Evolutionary conservation across 495 filamentous ascomycete genomes (phyloP), one percentile per base, ranked within the genome.

Genomic region (Podospora conica): DNA sequence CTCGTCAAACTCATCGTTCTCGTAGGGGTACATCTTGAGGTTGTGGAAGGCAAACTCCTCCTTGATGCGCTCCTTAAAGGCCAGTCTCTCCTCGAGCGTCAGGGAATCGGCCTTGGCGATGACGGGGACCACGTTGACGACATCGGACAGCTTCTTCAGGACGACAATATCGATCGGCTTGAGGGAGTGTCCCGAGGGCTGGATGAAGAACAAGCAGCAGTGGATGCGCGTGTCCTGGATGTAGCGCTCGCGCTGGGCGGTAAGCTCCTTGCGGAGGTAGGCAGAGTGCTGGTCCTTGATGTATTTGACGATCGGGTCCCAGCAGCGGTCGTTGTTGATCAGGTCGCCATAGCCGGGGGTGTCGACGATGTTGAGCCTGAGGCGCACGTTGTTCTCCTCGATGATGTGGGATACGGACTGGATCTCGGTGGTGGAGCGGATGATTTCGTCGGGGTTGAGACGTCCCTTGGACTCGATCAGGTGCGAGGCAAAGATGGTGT

Each of bases 241-340:
- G 77, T 99, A 98, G 70, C 95, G 91, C 79, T 99, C 95, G 78
- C 95, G 91, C 84, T 99, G 96, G 69, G 95, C 95, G n/a, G 95
- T 98, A 70, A 99, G 92, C 76, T 99, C 95, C 84, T 99, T 99
- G 78, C 96, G 90, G 59, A 99, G 91, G 81, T 97, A 99, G 71
- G 96, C 93, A n/a, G 91, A 96, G 84, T 99, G 96, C 83, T 99
- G 95, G 80, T 99, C 96, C 85, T 99, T 99, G 85, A 99, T 99
- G 81, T 99, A 99, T 83, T 98, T 98, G 82, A 99, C 93, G 76
- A 99, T 99, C 60, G 96, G 94, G 72, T 96, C 89, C 95, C 95
- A 98, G 72, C 95, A 98, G 76, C 96, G 92, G 75, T 98, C 96
- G 81, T 98, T 98, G 88, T 98, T 98, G 77, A 98, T 95, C 73